Percentiles rank a stretch among this genome's conserved stretches.
Conservation (phyloP, 176 grass and related monocot genomes). For the Dendrocalamus sinicus region DNA sequence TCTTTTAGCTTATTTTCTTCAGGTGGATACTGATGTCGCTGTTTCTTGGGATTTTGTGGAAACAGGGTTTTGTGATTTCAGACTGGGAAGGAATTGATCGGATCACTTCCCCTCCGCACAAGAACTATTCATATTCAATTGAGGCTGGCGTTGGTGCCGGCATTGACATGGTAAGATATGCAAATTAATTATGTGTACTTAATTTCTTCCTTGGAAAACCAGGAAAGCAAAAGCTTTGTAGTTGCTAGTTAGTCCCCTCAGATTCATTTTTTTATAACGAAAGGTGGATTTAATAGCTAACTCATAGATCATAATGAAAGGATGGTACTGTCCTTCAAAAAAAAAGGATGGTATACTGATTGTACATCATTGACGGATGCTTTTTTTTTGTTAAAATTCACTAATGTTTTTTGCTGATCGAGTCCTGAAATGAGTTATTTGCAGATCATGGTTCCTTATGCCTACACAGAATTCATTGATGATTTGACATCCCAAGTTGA, state of each 20-base stretch:
- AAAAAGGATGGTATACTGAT: background rate
- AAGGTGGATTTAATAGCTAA: background rate
- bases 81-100: conserved; percentile 79
- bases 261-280: background rate
- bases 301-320: background rate
- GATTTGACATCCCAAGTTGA: conserved; percentile 64
- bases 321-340: no score
- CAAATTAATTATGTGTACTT: background rate
- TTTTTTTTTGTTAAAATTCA: conserved; percentile 8
- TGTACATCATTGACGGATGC: background rate
- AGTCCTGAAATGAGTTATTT: background rate
- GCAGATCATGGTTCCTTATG: conserved; percentile 76
- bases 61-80: conserved; percentile 76
- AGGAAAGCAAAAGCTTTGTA: background rate
- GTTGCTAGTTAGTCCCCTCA: background rate
- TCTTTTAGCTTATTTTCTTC: conserved; percentile 4
- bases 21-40: background rate
- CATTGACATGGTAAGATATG: conserved; percentile 65
- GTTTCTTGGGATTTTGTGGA: background rate
- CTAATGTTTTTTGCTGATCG: conserved; percentile 11
- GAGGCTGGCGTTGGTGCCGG: conserved; percentile 64
- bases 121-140: conserved; percentile 73
- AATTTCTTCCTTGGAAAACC: background rate
- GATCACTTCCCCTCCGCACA: conserved; percentile 54
- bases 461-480: conserved; percentile 66